Conservation (phyloP, 805 yeast species). For the Debaryomyces maramus region DNA sequence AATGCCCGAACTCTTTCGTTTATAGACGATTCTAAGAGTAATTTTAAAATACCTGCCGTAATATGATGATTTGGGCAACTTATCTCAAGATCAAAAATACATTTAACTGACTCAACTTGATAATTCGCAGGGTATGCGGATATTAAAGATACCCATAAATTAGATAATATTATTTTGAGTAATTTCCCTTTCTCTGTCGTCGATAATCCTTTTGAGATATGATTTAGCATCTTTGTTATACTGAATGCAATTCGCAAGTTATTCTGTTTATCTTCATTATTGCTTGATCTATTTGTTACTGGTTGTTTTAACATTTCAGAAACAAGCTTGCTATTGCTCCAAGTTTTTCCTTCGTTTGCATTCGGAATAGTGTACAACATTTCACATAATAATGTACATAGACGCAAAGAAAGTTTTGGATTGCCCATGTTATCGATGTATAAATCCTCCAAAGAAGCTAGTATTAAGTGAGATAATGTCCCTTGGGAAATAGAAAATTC, state of each 20-base stretch:
- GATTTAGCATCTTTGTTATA: constrained; percentile 38
- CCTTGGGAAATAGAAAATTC: constrained; percentile 15
- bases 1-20: constrained; percentile 52
- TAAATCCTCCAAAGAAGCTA: constrained; percentile 17
- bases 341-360: constrained; percentile 3
- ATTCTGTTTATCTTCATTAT: constrained; percentile 9
- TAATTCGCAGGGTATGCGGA: constrained; percentile 48
- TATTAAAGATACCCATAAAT: constrained; percentile 56
- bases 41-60: constrained; percentile 70
- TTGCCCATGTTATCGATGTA: constrained; percentile 17
- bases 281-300: constrained; percentile 8
- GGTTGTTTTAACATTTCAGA: constrained; percentile 15
- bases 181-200: constrained; percentile 35
- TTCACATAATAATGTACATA: constrained; percentile 21
- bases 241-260: constrained; percentile 43
- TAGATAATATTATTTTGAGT: constrained; percentile 41
- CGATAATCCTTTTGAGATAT: constrained; percentile 29
- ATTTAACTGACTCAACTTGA: constrained; percentile 71
- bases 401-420: constrained; percentile 13
- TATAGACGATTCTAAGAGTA: constrained; percentile 42
- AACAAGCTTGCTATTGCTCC: constrained; percentile 11
- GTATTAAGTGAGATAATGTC: constrained; percentile 17
- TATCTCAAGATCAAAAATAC: constrained; percentile 62
- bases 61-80: constrained; percentile 53
- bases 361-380: constrained; percentile 22